Percentiles rank a stretch among this genome's conserved stretches.
phyloP scores from a whole-genome alignment of 805 yeast genomes.

The Wickerhamiella azymoides region DNA sequence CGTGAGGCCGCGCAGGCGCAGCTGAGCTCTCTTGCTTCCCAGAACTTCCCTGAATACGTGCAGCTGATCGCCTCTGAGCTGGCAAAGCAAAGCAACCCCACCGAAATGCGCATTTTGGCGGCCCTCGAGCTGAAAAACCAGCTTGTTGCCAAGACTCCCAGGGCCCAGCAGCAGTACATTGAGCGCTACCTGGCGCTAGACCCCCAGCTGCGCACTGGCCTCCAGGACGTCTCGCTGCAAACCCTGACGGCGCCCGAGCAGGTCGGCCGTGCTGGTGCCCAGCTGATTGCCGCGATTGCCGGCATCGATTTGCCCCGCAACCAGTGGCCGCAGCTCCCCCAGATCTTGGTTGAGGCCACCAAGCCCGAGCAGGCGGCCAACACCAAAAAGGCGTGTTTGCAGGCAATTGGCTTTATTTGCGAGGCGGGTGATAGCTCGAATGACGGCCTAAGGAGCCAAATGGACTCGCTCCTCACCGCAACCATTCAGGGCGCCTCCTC shows the following conservation, averaged over 20 bases:
- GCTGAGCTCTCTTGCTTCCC: constrained; percentile 53
- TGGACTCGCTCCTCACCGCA: constrained; percentile 86
- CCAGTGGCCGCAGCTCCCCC: constrained; percentile 82
- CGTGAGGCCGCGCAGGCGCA: constrained; percentile 71
- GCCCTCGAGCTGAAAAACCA: constrained; percentile 80
- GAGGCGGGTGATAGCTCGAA: constrained; percentile 80
- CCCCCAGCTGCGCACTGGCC: constrained; percentile 38
- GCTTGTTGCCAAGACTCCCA: constrained; percentile 63
- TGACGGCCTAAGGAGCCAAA: constrained; percentile 64
- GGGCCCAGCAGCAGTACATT: constrained; percentile 43
- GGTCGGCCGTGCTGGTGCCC: constrained; percentile 83
- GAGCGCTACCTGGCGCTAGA: constrained; percentile 65
- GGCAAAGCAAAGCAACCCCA: constrained; percentile 39
- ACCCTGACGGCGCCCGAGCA: constrained; percentile 54
- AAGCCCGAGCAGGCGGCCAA: constrained; percentile 60
- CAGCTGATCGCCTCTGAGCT: constrained; percentile 57
- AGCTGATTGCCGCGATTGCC: constrained; percentile 93
- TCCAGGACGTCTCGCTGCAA: constrained; percentile 47
- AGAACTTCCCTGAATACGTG: constrained; percentile 61
- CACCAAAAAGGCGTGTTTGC: constrained; percentile 73
- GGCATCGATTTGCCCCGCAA: constrained; percentile 78
- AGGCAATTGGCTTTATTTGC: constrained; percentile 90
- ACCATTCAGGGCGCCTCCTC: constrained; percentile 93
- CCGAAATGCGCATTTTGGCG: constrained; percentile 85
- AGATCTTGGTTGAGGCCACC: constrained; percentile 74